Evolutionary conservation across 139 green algal genomes (phyloP), one percentile per base, ranked within the genome.

Genomic region (Ulvella scutata): DNA sequence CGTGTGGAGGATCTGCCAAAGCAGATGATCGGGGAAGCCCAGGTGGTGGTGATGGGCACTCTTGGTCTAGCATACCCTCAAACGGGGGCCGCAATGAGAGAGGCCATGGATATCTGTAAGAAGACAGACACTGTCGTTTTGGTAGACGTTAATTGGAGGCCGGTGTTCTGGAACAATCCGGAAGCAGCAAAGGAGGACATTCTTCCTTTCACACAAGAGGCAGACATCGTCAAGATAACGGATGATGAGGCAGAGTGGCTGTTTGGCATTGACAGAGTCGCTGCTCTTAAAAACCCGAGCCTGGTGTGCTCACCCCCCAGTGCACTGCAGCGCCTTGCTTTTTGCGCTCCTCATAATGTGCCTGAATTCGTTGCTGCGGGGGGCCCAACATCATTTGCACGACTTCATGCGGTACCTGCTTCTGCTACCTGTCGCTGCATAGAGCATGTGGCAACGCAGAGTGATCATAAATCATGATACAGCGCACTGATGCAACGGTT

Each of bases 81-180:
- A 7, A 93, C 88, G 3, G 77, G 76, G 0, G 77, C 62, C 1
- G 82, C 88, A 2, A 89, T 96, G 76, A 43, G 78, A 21, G 60
- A 67, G 23, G 89, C 87, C 21, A 87, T 90, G 35, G 35, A 59
- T 4, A 29, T 67, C 1, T 88, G 87, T 0, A 72, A 76, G 10
- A 60, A 67, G 28, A 67, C 37, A 3, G 74, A 81, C 0, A 59
- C 72, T 43, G 67, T 73, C 23, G 80, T 94, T 61, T 76, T 97
- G 20, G 78, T 97, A 3, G 92, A 97, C 72, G 87, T 96, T 40
- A 97, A 97, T 83, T 97, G 92, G 92, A 79, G 92, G 23, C 88
- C 89, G 0, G 91, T 97, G 38, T 97, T 96, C 76, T 97, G 88
- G 85, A 62, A 75, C 0, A 82, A 90, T 74, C 59, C 72, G 4